These are phyloP conservation scores for Plasmodium vivax DNA, from an alignment of 169 alveolate genomes.

Conservation along the genomic window DNA sequence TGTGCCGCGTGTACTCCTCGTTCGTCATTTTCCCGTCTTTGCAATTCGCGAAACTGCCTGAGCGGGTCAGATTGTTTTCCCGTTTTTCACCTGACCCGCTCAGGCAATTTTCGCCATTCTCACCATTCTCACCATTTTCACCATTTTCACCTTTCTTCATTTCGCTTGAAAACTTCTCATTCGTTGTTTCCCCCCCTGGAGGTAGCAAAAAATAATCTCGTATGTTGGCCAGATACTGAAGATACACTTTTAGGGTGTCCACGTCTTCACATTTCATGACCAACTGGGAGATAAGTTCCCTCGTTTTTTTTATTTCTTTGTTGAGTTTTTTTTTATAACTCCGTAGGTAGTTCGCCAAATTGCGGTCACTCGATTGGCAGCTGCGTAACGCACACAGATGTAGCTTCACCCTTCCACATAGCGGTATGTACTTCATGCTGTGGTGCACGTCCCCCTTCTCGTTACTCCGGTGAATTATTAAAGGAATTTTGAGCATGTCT, in stretches of 20 bases:
- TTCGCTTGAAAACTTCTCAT: not conserved
- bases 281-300: not conserved
- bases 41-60: not conserved
- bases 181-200: not conserved
- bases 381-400: constrained; percentile 1
- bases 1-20: constrained; percentile 16
- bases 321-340: constrained; percentile 21
- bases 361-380: not conserved
- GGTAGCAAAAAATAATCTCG: constrained; percentile 21
- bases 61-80: not conserved
- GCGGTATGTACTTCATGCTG: constrained; percentile 20
- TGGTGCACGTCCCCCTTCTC: constrained; percentile 53
- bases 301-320: constrained; percentile 28
- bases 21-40: not conserved
- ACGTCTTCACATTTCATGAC: constrained; percentile 39
- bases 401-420: constrained; percentile 12
- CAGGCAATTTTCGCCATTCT: not conserved
- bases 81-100: constrained; percentile 1
- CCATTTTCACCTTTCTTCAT: no score
- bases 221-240: constrained; percentile 30
- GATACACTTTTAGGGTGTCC: constrained; percentile 11
- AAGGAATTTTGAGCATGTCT: constrained; percentile 59
- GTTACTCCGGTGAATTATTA: constrained; percentile 22
- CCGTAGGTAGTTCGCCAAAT: constrained; percentile 4
- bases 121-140: no score